Base-by-base conservation (phyloP, 352 stramenopile genomes). In the Phytopythium sindhum region DNA sequence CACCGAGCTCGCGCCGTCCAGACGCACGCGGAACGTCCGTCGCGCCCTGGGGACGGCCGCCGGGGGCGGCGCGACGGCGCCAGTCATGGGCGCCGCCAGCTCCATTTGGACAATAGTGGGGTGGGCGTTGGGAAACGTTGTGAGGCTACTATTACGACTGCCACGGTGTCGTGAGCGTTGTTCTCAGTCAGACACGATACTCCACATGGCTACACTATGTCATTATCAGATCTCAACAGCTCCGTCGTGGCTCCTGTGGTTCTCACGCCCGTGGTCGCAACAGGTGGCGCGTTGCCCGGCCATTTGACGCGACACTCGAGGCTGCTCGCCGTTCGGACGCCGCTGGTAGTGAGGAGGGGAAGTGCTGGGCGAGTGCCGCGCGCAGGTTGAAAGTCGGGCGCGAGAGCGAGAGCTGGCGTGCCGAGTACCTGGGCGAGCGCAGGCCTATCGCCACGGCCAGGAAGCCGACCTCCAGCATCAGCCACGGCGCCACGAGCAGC, bases 361-460 rank as follows among this genome's bases (percentile, higher is more conserved):
- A 90, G 47, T 86, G 77, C 51, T 67, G 50, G 26, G 76, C 71
- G 4, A 90, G 68, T 19, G 72, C 79, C 4, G 77, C 81, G 33
- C 81, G 81, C 6, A 90, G 64, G 60, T 91, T 89, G 54, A 86
- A 81, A 1, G 61, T 73, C 31, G 82, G 75, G 2, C 78, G 72
- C 7, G 82, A 89, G 58, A 89, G 68, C 45, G 82, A 91, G 12
- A 91, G 73, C 17, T 71, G 65, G 4, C 74, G 73, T 2, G 63
- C 75, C 12, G 82, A 85, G 65, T 87, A 89, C 4, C 75, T 67
- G 14, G 80, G 86, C 29, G 63, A 66, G 57, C 78, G 86, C 41
- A 84, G 78, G 53, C 82, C 82, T 64, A 89, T 81, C 21, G 77
- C 51, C 17, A 85, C 70, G 19, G 70, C 75, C 26, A 89, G 64